A percentile compares a stretch with the other conserved stretches of the same genome.
These are phyloP conservation scores for Starmerella sp. DNA, from an alignment of 805 yeast genomes.

Conservation along the genomic window DNA sequence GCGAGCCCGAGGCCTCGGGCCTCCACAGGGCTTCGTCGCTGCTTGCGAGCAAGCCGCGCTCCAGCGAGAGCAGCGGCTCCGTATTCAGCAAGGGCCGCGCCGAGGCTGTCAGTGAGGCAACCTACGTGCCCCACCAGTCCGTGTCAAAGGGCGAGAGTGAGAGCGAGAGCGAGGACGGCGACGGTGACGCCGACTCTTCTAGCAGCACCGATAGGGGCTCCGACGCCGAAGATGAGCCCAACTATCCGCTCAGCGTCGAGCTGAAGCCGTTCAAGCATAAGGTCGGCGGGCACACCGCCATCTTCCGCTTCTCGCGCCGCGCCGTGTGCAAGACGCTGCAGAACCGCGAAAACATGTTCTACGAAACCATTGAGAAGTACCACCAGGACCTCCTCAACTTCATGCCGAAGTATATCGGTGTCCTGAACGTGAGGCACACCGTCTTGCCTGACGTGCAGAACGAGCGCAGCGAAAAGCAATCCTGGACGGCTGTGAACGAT, in stretches of 20 bases:
- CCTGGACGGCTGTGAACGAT: not conserved
- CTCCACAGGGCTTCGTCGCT: not conserved
- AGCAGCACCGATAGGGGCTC: slow-evolving; percentile 13
- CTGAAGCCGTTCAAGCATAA: slow-evolving; percentile 82
- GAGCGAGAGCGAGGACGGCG: not conserved
- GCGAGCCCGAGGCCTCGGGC: not conserved
- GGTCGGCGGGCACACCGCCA: slow-evolving; percentile 98
- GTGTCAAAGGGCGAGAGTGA: slow-evolving; percentile 5
- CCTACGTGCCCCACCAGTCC: slow-evolving; percentile 23
- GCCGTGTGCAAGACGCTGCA: slow-evolving; percentile 93
- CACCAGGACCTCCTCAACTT: slow-evolving; percentile 69
- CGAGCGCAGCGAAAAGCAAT: not conserved
- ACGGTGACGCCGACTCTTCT: slow-evolving; percentile 1
- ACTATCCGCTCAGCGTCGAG: slow-evolving; percentile 59
- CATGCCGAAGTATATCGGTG: slow-evolving; percentile 94
- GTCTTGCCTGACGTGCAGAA: slow-evolving; percentile 12
- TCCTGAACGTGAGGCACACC: slow-evolving; percentile 76
- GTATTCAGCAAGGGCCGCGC: slow-evolving; percentile 3
- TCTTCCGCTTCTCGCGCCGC: slow-evolving; percentile 76
- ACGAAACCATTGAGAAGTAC: slow-evolving; percentile 70
- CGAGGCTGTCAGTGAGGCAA: slow-evolving; percentile 24
- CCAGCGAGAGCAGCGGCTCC: not conserved
- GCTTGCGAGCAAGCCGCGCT: not conserved
- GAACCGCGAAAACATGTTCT: slow-evolving; percentile 82
- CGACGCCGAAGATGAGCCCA: slow-evolving; percentile 19